Conservation (phyloP, 2,329 filamentous ascomycete species). For the Scedosporium apiospermum region DNA sequence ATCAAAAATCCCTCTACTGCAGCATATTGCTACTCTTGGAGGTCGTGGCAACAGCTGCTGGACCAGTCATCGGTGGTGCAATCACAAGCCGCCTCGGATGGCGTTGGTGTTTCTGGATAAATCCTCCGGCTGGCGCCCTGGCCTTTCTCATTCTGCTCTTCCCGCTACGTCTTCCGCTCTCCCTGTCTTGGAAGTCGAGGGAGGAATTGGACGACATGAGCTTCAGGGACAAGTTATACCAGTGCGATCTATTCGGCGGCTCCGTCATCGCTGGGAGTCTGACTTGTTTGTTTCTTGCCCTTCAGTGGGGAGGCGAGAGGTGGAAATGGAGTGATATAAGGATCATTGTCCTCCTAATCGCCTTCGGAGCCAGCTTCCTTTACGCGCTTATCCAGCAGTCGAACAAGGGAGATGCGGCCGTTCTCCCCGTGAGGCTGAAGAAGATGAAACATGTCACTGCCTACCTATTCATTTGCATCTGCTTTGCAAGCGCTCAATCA, state of each 20-base stretch:
- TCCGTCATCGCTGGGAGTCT: slow-evolving; percentile 23
- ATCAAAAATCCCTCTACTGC: slow-evolving; percentile 13
- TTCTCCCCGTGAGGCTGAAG: slow-evolving; percentile 30
- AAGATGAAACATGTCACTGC: slow-evolving; percentile 26
- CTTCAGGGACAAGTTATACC: background rate
- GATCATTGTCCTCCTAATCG: slow-evolving; percentile 26
- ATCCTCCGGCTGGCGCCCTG: slow-evolving; percentile 36
- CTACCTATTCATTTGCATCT: slow-evolving; percentile 21
- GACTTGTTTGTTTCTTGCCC: slow-evolving; percentile 38
- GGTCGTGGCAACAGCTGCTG: slow-evolving; percentile 31
- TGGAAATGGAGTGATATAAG: slow-evolving; percentile 18
- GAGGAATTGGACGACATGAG: background rate
- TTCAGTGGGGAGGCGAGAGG: slow-evolving; percentile 36
- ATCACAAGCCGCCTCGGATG: slow-evolving; percentile 49
- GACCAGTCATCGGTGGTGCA: slow-evolving; percentile 50
- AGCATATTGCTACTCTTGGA: slow-evolving; percentile 11
- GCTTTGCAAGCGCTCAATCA: slow-evolving; percentile 23
- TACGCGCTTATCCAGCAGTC: slow-evolving; percentile 22
- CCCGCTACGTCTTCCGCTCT: slow-evolving; percentile 39
- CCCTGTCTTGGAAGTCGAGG: slow-evolving; percentile 6
- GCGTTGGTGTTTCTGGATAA: slow-evolving; percentile 54
- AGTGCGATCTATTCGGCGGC: slow-evolving; percentile 13
- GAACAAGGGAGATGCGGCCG: slow-evolving; percentile 23
- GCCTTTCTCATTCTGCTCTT: slow-evolving; percentile 39
- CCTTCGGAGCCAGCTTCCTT: slow-evolving; percentile 19